These are phyloP conservation scores for Tylopilus balloui DNA, from an alignment of 768 basidiomycete genomes.

Conservation along the genomic window DNA sequence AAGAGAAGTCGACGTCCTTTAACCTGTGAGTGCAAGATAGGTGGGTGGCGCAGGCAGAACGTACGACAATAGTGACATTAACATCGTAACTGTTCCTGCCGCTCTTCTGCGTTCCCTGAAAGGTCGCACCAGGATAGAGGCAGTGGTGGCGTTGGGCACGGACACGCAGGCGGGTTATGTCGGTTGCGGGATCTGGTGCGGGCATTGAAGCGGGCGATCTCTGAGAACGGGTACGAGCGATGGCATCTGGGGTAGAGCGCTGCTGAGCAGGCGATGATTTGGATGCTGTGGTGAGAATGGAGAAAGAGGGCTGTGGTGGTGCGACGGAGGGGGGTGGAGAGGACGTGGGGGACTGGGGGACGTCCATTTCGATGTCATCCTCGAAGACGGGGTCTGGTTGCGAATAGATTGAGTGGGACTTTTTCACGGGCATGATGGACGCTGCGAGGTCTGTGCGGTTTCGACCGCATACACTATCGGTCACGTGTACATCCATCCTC, in stretches of 20 bases:
- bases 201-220: slow-evolving; percentile 8
- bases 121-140: slow-evolving; percentile 83
- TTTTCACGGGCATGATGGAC: slow-evolving; percentile 25
- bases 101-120: slow-evolving; percentile 89
- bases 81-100: slow-evolving; percentile 95
- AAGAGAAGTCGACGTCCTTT: slow-evolving; percentile 85
- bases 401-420: slow-evolving; percentile 13
- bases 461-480: slow-evolving; percentile 2
- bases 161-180: slow-evolving; percentile 75
- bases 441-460: slow-evolving; percentile 14
- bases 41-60: slow-evolving; percentile 31
- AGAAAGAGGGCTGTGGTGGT: slow-evolving; percentile 8
- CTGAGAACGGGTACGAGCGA: slow-evolving; percentile 9
- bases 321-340: neutral
- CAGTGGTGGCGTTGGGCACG: slow-evolving; percentile 70
- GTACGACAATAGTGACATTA: slow-evolving; percentile 83
- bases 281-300: slow-evolving; percentile 17
- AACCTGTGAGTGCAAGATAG: slow-evolving; percentile 3
- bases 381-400: slow-evolving; percentile 29
- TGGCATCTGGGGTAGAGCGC: slow-evolving; percentile 17
- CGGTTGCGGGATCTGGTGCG: slow-evolving; percentile 52
- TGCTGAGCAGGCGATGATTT: slow-evolving; percentile 12
- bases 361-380: slow-evolving; percentile 36
- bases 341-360: neutral
- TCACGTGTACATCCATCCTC: slow-evolving; percentile 23